These are phyloP conservation scores for Sicyos edulis DNA, from an alignment of 306 rosid genomes.

Conservation along the genomic window DNA sequence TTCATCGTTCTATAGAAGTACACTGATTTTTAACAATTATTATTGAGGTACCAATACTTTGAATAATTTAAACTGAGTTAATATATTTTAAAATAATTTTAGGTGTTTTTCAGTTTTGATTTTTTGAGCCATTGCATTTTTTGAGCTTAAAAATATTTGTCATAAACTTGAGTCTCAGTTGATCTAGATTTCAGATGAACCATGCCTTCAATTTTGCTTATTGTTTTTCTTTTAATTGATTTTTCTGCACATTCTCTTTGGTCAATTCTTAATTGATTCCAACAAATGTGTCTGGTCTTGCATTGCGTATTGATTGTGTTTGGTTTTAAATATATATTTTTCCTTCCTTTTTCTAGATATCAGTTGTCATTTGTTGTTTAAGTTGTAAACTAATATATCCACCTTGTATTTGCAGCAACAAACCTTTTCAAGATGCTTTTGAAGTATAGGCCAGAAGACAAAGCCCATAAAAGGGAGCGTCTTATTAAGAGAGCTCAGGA, in stretches of 20 bases:
- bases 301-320: not conserved
- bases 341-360: not conserved
- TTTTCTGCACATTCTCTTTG: no score
- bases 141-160: no score
- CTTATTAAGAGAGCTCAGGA: constrained; percentile 66
- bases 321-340: no score
- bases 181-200: no score
- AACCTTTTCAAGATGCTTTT: constrained; percentile 66
- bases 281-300: not conserved
- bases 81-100: not conserved
- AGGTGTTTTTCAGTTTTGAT: not conserved
- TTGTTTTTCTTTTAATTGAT: no score
- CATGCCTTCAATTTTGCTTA: no score
- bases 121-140: no score
- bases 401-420: constrained; percentile 39
- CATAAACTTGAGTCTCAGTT: no score
- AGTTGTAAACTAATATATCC: not conserved
- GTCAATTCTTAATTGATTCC: not conserved
- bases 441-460: constrained; percentile 77
- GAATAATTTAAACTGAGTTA: not conserved
- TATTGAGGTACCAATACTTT: not conserved
- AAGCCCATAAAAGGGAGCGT: constrained; percentile 63
- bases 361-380: not conserved
- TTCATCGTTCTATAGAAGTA: not conserved
- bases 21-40: not conserved